Percentiles rank a stretch among this genome's conserved stretches.
phyloP scores from a whole-genome alignment of 2,329 filamentous ascomycete species.

The Hortaea werneckii region DNA sequence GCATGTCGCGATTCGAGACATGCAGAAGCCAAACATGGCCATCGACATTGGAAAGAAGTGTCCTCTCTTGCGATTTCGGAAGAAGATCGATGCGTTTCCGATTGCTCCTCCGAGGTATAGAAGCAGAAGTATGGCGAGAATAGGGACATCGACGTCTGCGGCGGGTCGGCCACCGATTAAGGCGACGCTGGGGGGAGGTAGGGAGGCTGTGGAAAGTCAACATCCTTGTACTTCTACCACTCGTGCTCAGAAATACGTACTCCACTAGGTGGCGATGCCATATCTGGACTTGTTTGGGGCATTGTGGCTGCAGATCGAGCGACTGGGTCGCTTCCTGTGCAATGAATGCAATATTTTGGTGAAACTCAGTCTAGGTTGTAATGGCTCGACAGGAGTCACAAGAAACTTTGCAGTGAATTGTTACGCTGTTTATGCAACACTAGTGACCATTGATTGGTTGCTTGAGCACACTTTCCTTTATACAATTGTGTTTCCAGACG shows the following conservation, averaged over 20 bases:
- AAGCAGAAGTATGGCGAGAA: constrained; percentile 31
- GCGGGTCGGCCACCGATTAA: constrained; percentile 29
- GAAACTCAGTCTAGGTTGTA: background rate
- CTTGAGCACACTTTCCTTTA: background rate
- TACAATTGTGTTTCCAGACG: too few species aligned
- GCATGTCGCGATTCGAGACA: constrained; percentile 31
- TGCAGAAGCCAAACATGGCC: constrained; percentile 34
- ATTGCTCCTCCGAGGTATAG: constrained; percentile 32
- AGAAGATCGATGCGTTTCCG: constrained; percentile 33
- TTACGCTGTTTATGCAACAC: background rate
- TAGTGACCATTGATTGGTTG: background rate
- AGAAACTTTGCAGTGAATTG: background rate
- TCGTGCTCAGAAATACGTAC: background rate
- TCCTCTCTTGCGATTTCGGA: constrained; percentile 26
- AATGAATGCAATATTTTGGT: background rate
- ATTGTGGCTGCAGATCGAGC: background rate
- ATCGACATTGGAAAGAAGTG: constrained; percentile 34
- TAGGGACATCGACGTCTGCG: constrained; percentile 30
- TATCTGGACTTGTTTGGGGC: background rate
- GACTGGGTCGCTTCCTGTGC: background rate
- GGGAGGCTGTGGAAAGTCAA: constrained; percentile 13
- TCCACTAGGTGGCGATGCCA: background rate
- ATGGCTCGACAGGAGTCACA: background rate
- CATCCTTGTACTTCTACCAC: background rate
- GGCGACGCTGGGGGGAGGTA: constrained; percentile 18